These are phyloP conservation scores for Ulota crispa DNA, from an alignment of 225 moss, liverwort and hornwort species.

Conservation along the genomic window DNA sequence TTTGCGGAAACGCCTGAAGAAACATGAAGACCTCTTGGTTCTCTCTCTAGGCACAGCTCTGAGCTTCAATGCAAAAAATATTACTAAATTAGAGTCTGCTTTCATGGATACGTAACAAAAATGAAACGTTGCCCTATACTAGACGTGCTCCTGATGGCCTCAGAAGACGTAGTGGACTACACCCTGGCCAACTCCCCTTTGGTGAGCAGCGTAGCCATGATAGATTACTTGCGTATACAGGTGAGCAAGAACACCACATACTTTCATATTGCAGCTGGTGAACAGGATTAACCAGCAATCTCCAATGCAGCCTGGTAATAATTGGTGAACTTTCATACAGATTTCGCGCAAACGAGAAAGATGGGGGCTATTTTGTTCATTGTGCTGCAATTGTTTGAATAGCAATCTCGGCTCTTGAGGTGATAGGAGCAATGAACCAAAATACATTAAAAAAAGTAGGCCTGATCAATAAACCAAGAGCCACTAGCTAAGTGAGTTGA, in stretches of 20 bases:
- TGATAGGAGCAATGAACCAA: not conserved
- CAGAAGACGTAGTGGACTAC: constrained; percentile 36
- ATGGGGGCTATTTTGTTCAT: not conserved
- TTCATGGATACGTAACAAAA: constrained; percentile 31
- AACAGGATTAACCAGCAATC: not conserved
- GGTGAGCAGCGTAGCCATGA: constrained; percentile 20
- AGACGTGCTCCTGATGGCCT: constrained; percentile 32
- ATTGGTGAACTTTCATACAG: not conserved
- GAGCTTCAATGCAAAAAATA: constrained; percentile 16
- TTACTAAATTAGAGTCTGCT: constrained; percentile 19
- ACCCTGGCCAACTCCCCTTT: constrained; percentile 36
- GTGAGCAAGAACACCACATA: not conserved
- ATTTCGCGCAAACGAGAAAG: not conserved
- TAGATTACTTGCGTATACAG: constrained; percentile 34
- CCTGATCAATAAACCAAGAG: not conserved
- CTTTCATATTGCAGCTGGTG: not conserved
- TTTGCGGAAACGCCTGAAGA: constrained; percentile 29
- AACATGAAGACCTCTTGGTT: constrained; percentile 41
- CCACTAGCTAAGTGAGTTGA: constrained; percentile 4
- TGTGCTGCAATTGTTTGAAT: not conserved
- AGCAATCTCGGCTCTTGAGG: not conserved
- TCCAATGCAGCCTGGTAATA: not conserved
- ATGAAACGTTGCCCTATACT: constrained; percentile 22
- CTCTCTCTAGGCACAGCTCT: constrained; percentile 31
- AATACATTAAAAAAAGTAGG: not conserved